A percentile compares a stretch with the other conserved stretches of the same genome.
Evolutionary conservation across 176 grass and related monocot genomes (phyloP).

Genomic region (Musa troglodytarum): DNA sequence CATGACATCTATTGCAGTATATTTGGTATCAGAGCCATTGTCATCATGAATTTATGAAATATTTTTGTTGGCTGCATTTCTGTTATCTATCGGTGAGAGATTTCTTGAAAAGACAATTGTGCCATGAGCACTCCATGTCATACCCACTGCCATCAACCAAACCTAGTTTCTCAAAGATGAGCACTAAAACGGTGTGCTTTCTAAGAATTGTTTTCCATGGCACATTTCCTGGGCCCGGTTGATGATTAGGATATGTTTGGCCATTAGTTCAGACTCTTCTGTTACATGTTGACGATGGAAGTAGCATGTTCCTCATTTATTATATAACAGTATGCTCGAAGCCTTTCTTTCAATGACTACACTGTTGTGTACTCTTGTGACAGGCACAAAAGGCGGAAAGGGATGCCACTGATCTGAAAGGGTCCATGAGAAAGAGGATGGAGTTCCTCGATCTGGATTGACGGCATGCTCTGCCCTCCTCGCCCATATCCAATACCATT

Average conservation of each 20-base stretch:
- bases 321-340: neutral
- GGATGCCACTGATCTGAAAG: slow-evolving; percentile 30
- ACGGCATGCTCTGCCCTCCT: neutral
- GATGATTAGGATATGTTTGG: too few species aligned
- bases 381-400: slow-evolving; percentile 16
- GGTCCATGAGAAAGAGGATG: slow-evolving; percentile 34
- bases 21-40: too few species aligned
- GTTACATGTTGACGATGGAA: too few species aligned
- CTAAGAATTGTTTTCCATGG: too few species aligned
- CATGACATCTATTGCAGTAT: neutral
- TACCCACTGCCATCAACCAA: too few species aligned
- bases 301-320: too few species aligned
- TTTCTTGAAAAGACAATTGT: neutral
- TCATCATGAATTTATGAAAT: neutral
- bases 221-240: too few species aligned
- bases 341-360: neutral
- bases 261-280: too few species aligned
- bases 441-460: slow-evolving; percentile 28
- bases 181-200: too few species aligned
- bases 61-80: neutral
- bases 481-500: neutral
- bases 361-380: neutral
- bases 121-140: too few species aligned
- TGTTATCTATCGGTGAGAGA: neutral
- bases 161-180: too few species aligned